Conservation (phyloP, 495 filamentous ascomycete species). For the Lindgomyces ingoldianus region DNA sequence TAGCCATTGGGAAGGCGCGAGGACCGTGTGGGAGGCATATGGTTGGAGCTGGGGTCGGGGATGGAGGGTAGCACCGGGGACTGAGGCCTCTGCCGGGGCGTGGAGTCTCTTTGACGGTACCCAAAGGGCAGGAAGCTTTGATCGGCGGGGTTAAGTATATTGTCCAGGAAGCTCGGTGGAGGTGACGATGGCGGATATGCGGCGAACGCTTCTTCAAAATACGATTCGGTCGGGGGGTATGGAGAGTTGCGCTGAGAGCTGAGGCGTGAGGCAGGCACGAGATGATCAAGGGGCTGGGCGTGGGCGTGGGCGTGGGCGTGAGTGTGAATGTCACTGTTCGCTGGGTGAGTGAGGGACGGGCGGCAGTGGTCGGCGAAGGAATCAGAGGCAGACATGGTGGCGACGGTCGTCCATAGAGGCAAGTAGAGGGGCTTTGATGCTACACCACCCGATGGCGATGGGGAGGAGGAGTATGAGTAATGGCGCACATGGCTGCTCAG, state of each 20-base stretch:
- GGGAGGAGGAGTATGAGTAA: too few species aligned
- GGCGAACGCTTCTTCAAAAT: constrained; percentile 30
- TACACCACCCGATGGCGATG: not conserved
- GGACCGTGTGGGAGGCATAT: not conserved
- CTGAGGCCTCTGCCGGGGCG: not conserved
- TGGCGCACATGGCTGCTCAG: too few species aligned
- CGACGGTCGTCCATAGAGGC: too few species aligned
- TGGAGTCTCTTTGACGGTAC: constrained; percentile 2
- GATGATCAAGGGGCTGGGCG: constrained; percentile 6
- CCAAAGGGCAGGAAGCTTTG: constrained; percentile 4
- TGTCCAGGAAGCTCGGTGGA: constrained; percentile 20
- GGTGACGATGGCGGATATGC: constrained; percentile 3
- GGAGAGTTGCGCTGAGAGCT: constrained; percentile 20
- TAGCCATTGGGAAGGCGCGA: constrained; percentile 35
- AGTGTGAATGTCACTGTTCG: constrained; percentile 5
- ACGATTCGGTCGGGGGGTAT: not conserved
- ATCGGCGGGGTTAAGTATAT: constrained; percentile 32
- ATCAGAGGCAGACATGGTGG: constrained; percentile 26
- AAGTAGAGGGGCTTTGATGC: not conserved
- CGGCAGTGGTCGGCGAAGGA: not conserved
- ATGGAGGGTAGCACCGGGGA: not conserved
- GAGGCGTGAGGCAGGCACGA: constrained; percentile 4
- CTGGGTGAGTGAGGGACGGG: not conserved
- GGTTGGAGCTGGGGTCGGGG: not conserved
- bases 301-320: constrained; percentile 32